A percentile compares a stretch with the other conserved stretches of the same genome.
Conservation (phyloP, 2,329 filamentous ascomycete genomes). For the Simplicillium aogashimaense region DNA sequence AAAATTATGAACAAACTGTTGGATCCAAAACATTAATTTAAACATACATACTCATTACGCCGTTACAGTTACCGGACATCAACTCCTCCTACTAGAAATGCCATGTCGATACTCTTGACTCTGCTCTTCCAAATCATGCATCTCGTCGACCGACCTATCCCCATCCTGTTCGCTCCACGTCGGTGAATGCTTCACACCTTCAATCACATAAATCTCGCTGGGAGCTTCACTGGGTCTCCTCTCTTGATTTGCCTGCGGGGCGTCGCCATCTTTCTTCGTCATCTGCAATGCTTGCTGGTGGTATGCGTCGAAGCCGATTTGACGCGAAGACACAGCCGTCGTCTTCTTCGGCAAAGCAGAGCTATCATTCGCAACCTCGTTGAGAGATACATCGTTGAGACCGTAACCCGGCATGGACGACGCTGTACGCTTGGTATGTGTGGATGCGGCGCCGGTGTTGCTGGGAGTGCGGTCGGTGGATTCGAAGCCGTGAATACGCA, state of each 20-base stretch:
- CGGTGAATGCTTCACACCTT: constrained; percentile 16
- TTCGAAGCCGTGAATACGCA: constrained; percentile 35
- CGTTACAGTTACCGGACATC: background rate
- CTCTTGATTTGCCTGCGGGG: background rate
- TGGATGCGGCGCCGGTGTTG: constrained; percentile 17
- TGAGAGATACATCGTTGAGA: constrained; percentile 25
- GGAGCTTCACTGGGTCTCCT: constrained; percentile 12
- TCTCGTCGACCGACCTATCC: constrained; percentile 15
- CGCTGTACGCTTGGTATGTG: constrained; percentile 13
- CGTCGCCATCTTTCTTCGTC: constrained; percentile 2
- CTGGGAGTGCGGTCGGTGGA: constrained; percentile 24
- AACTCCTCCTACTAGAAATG: background rate
- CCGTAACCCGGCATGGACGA: constrained; percentile 22
- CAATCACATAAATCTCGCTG: constrained; percentile 26
- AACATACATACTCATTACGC: background rate
- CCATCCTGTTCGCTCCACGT: constrained; percentile 12
- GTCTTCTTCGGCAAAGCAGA: background rate
- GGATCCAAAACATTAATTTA: background rate
- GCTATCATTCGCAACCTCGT: constrained; percentile 14
- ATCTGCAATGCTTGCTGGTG: constrained; percentile 3
- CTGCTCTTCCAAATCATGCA: constrained; percentile 20
- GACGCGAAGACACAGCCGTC: constrained; percentile 9
- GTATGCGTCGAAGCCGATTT: constrained; percentile 10
- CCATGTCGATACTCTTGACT: constrained; percentile 15
- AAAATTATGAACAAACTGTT: background rate